Percentiles rank a stretch among this genome's conserved stretches.
Conservation (phyloP, 73 alveolate species). For the Loxodes magnus region DNA sequence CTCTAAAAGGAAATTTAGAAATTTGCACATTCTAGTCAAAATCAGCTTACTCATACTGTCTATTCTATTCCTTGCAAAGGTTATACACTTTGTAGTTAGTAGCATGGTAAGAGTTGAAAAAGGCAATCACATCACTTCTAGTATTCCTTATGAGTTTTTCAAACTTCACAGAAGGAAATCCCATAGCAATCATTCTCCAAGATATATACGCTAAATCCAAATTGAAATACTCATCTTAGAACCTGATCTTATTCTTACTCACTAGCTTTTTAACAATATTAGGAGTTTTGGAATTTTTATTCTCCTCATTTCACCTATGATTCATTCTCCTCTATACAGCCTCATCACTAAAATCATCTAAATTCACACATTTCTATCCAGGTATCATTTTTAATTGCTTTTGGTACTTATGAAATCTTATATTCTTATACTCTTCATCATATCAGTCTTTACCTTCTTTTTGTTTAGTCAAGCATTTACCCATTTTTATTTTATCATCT, state of each 20-base stretch:
- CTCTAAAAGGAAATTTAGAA: conserved; percentile 86
- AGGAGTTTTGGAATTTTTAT: background rate
- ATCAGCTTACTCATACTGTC: conserved; percentile 66
- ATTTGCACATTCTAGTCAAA: conserved; percentile 46
- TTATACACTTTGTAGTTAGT: conserved; percentile 80
- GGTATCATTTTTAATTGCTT: too few relatives aligned
- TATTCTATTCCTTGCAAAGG: conserved; percentile 19
- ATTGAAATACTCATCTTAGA: conserved; percentile 61
- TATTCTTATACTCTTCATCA: too few relatives aligned
- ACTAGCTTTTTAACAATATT: conserved; percentile 19
- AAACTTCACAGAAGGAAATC: conserved; percentile 80
- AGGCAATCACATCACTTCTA: conserved; percentile 73
- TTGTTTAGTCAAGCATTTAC: too few relatives aligned
- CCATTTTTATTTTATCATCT: too few relatives aligned
- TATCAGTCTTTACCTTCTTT: too few relatives aligned
- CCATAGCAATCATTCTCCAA: conserved; percentile 95
- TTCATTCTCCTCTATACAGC: too few relatives aligned
- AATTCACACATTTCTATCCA: too few relatives aligned
- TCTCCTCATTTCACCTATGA: too few relatives aligned
- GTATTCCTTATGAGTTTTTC: conserved; percentile 81
- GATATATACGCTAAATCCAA: conserved; percentile 84
- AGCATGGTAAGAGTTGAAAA: conserved; percentile 69
- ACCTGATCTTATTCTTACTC: conserved; percentile 55
- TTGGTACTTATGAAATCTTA: too few relatives aligned
- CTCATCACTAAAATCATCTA: too few relatives aligned